Percentiles rank a stretch among this genome's conserved stretches.
phyloP scores from a whole-genome alignment of 768 basidiomycete genomes.

The Psilocybe cyanescens region DNA sequence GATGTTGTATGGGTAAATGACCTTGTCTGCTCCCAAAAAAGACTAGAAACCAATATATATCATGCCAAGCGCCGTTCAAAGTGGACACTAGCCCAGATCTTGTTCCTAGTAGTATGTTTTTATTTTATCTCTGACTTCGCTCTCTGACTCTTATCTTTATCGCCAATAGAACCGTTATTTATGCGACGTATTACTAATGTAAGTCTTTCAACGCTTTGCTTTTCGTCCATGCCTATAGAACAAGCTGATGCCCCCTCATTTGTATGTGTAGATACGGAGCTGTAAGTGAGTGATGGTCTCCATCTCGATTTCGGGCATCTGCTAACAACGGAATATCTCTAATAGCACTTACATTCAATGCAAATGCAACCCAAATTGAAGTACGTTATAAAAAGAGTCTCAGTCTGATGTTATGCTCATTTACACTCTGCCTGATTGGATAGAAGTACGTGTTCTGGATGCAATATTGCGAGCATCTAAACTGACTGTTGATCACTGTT shows the following conservation, averaged over 20 bases:
- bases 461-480: background rate
- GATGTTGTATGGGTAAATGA: slow-evolving; percentile 2
- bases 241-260: background rate
- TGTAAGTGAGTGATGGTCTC: background rate
- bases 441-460: background rate
- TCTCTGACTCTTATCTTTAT: background rate
- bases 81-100: background rate
- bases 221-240: background rate
- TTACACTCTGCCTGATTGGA: too few species aligned
- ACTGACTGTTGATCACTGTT: background rate
- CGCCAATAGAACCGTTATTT: background rate
- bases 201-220: background rate
- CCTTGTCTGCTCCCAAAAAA: too few species aligned
- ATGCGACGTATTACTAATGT: background rate
- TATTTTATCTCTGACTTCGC: background rate
- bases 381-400: background rate
- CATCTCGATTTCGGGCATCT: background rate
- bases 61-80: background rate
- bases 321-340: too few species aligned
- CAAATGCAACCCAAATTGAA: background rate
- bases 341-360: background rate
- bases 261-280: background rate
- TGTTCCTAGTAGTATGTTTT: background rate
- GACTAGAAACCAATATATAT: background rate
- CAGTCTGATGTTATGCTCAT: too few species aligned